These are phyloP conservation scores for Yarrowia bubula DNA, from an alignment of 805 yeast genomes.

Conservation along the genomic window DNA sequence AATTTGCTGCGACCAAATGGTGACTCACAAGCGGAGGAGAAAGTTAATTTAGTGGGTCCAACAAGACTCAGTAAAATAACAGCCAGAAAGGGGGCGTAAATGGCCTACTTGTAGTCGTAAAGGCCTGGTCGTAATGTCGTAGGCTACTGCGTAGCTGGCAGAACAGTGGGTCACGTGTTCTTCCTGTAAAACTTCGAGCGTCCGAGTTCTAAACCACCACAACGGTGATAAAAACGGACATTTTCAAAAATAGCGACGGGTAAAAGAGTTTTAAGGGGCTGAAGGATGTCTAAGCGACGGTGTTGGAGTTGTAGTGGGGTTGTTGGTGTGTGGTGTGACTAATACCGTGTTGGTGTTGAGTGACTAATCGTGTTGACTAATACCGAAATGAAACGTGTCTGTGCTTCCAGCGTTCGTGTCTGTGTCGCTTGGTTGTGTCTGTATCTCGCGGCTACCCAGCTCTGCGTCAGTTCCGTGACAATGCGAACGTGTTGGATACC, in stretches of 20 bases:
- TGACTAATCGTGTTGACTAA: no score
- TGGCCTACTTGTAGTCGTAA: no score
- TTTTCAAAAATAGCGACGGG: background rate
- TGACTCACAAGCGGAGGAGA: conserved; percentile 18
- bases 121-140: background rate
- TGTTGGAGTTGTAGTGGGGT: background rate
- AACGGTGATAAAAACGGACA: conserved; percentile 26
- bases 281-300: conserved; percentile 17
- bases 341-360: background rate
- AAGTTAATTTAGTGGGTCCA: conserved; percentile 16
- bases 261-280: no score
- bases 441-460: background rate
- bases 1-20: background rate
- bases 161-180: conserved; percentile 26
- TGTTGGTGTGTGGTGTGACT: background rate
- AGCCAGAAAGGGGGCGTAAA: background rate
- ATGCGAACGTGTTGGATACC: background rate
- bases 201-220: conserved; percentile 24
- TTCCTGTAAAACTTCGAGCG: conserved; percentile 23
- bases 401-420: no score
- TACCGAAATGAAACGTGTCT: no score
- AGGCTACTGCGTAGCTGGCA: conserved; percentile 2
- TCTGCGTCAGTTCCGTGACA: conserved; percentile 27
- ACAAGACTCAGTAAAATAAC: background rate
- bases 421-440: no score